Evolutionary conservation across 495 filamentous ascomycete species (phyloP).

Genomic region (Pseudotulostoma volvatum): DNA sequence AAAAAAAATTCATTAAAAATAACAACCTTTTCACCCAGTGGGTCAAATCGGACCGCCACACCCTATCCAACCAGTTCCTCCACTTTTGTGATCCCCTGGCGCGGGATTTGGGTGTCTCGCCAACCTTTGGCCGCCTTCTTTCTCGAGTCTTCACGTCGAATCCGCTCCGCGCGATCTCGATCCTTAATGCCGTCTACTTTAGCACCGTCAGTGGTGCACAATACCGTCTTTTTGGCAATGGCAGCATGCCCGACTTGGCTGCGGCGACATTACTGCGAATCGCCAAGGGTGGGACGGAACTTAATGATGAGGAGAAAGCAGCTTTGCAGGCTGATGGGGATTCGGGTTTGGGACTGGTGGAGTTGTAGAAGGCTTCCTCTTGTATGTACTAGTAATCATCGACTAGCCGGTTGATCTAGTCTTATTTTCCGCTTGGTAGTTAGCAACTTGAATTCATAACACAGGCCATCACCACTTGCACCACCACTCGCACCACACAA

Average conservation of each 20-base stretch:
- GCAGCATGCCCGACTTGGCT: constrained; percentile 5
- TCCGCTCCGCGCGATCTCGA: constrained; percentile 2
- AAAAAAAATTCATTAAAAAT: background rate
- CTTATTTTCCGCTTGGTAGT: no score
- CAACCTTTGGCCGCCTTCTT: constrained; percentile 6
- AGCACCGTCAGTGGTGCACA: constrained; percentile 8
- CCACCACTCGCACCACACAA: no score
- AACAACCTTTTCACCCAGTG: constrained; percentile 1
- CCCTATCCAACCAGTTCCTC: constrained; percentile 3
- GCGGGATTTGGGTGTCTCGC: constrained; percentile 6
- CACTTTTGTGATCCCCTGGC: constrained; percentile 8
- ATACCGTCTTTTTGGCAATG: constrained; percentile 10
- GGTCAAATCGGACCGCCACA: constrained; percentile 9
- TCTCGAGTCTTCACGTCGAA: constrained; percentile 4
- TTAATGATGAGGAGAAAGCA: constrained; percentile 7
- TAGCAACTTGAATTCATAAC: no score
- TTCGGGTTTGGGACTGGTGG: no score
- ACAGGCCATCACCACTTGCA: no score
- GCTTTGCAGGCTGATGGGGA: constrained; percentile 1
- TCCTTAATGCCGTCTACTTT: constrained; percentile 9
- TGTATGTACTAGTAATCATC: no score
- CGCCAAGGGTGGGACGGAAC: constrained; percentile 4
- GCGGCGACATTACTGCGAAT: constrained; percentile 6
- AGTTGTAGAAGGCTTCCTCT: no score
- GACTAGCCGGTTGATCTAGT: no score